Evolutionary conservation across 768 basidiomycete genomes (phyloP), one percentile per base, ranked within the genome.

Genomic region (Boletus rubroflammeus): DNA sequence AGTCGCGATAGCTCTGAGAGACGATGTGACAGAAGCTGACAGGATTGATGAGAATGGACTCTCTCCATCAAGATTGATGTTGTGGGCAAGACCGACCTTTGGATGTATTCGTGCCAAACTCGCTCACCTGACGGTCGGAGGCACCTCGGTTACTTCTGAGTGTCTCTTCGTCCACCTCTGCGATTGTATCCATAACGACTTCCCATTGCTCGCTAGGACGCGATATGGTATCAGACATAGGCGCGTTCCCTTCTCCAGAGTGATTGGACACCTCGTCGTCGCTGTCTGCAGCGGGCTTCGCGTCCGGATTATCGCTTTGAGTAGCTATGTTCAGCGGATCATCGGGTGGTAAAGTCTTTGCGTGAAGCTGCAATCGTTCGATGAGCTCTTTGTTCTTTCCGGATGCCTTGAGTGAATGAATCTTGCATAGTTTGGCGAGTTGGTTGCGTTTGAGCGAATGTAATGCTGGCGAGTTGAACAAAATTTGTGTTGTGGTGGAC

Each of bases 151-250:
- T 32, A 75, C 78, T 57, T 62, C 71, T 62, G 15, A 71, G 64
- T 6, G 63, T 58, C 36, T 65, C 66, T 57, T 88, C 86, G 34
- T 87, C 85, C 17, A 76, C 69, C 54, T 91, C 89, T 47, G 81
- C 74, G 35, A 88, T 91, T 54, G 82, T 81, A 50, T 92, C 90
- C 84, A 92, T 90, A n/a, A 91, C 81, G 55, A 92, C 73, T 64
- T 90, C 88, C 89, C 91, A 92, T 61, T 87, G 85, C 62, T 89
- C 86, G 63, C 88, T 88, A 0, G 86, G 86, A 40, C 87, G 78
- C 10, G 82, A 72, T 54, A 75, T 64, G 36, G 68, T 52, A 57
- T 43, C 19, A 56, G 57, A 43, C 11, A 15, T 44, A 0, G 57
- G 50, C 43, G 51, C 26, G 26, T 54, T 46, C n/a, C 50, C 50